These are phyloP conservation scores for Populus hybrid DNA, from an alignment of 441 rosid genomes.

Conservation along the genomic window DNA sequence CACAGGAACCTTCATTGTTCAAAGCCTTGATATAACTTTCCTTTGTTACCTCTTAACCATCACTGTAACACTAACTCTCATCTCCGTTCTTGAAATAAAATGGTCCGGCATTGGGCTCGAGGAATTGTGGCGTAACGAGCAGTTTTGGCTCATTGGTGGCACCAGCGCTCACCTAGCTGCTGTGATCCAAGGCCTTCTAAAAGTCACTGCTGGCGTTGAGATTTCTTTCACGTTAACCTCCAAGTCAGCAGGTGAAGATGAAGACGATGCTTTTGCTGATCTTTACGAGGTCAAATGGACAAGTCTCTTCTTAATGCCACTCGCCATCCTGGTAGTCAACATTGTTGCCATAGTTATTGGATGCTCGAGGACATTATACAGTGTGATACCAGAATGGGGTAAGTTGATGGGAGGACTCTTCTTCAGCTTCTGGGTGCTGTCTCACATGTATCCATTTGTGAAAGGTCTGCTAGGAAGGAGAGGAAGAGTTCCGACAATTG, in stretches of 20 bases:
- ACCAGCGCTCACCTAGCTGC: slow-evolving; percentile 85
- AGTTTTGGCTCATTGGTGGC: slow-evolving; percentile 92
- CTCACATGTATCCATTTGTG: slow-evolving; percentile 82
- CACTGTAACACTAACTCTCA: slow-evolving; percentile 48
- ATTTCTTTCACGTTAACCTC: slow-evolving; percentile 30
- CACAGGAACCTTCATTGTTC: slow-evolving; percentile 79
- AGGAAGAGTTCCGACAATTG: slow-evolving; percentile 82
- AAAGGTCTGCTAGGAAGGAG: slow-evolving; percentile 93
- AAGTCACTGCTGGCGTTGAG: slow-evolving; percentile 68
- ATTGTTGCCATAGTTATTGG: slow-evolving; percentile 65
- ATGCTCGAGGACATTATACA: slow-evolving; percentile 62
- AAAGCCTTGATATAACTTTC: slow-evolving; percentile 53
- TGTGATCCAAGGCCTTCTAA: slow-evolving; percentile 77
- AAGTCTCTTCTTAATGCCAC: slow-evolving; percentile 71
- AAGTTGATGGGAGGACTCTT: slow-evolving; percentile 78
- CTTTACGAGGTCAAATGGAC: slow-evolving; percentile 92
- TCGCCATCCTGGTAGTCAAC: slow-evolving; percentile 67
- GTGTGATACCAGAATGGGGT: slow-evolving; percentile 82
- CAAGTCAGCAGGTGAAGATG: slow-evolving; percentile 70
- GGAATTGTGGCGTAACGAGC: slow-evolving; percentile 94
- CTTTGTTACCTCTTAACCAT: slow-evolving; percentile 66
- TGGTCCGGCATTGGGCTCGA: slow-evolving; percentile 85
- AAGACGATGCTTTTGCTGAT: slow-evolving; percentile 67
- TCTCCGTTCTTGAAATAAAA: slow-evolving; percentile 82
- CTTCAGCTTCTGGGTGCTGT: slow-evolving; percentile 85